Conservation (phyloP, 371 early-diverging fungal species). For the Mucor indicus region DNA sequence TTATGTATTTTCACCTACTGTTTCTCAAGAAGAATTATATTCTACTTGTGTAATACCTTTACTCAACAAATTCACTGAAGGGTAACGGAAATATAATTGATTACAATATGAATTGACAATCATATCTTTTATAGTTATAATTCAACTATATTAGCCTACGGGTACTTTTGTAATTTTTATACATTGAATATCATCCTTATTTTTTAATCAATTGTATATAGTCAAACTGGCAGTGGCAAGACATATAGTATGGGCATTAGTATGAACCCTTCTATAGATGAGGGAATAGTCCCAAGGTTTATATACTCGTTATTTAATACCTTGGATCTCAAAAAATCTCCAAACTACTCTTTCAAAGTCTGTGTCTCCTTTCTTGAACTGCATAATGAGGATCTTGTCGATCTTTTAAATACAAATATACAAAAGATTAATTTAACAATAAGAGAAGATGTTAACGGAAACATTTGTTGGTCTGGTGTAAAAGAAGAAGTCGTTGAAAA, state of each 20-base stretch:
- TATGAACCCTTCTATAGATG: slow-evolving; percentile 25
- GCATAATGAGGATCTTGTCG: slow-evolving; percentile 93
- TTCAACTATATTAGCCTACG: slow-evolving; percentile 96
- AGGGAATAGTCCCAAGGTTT: slow-evolving; percentile 88
- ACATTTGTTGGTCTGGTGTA: slow-evolving; percentile 86
- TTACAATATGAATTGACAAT: too few species aligned
- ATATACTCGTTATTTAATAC: slow-evolving; percentile 62
- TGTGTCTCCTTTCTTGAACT: slow-evolving; percentile 85
- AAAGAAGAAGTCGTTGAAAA: slow-evolving; percentile 70
- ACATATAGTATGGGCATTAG: slow-evolving; percentile 51
- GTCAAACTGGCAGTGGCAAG: slow-evolving; percentile 60
- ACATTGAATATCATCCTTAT: too few species aligned
- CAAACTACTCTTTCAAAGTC: slow-evolving; percentile 54
- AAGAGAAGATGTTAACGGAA: slow-evolving; percentile 89
- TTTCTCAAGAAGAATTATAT: slow-evolving; percentile 71
- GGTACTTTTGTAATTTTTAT: too few species aligned
- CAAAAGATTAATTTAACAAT: slow-evolving; percentile 60
- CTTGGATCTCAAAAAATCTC: slow-evolving; percentile 33
- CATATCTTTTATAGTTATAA: too few species aligned
- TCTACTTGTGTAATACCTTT: slow-evolving; percentile 66
- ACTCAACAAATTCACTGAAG: slow-evolving; percentile 82
- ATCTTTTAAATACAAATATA: too few species aligned
- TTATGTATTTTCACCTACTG: slow-evolving; percentile 74
- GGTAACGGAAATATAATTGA: too few species aligned
- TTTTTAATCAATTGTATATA: slow-evolving; percentile 27